Evolutionary conservation across 176 grass and related monocot species (phyloP).

Genomic region (Triticum monococcum): DNA sequence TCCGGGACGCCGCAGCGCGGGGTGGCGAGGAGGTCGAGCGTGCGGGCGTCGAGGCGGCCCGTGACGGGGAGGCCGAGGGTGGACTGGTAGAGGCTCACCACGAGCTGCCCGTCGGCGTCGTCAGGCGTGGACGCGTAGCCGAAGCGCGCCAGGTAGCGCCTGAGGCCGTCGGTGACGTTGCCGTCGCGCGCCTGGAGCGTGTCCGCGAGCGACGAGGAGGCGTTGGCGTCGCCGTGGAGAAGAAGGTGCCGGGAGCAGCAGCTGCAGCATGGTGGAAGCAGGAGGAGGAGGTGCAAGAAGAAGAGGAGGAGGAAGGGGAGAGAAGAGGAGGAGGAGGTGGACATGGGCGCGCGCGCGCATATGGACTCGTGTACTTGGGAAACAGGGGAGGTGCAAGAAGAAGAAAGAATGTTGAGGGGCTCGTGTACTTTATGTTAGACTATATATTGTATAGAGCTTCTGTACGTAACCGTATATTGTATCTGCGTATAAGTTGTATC

Average conservation of each 20-base stretch:
- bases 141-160: slow-evolving; percentile 22
- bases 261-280: not conserved
- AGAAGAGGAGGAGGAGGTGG: not conserved
- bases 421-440: too few species aligned
- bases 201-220: not conserved
- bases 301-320: not conserved
- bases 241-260: not conserved
- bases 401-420: too few species aligned
- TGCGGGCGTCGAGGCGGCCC: not conserved
- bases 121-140: not conserved
- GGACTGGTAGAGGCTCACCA: slow-evolving; percentile 4
- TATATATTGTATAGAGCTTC: too few species aligned
- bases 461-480: too few species aligned
- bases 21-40: slow-evolving; percentile 10
- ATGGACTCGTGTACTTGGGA: too few species aligned
- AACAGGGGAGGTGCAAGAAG: too few species aligned
- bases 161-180: not conserved
- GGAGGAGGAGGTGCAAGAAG: not conserved
- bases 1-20: slow-evolving; percentile 14
- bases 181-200: not conserved
- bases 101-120: not conserved
- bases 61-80: slow-evolving; percentile 2
- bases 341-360: not conserved
- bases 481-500: fast-evolving
- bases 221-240: not conserved